Evolutionary conservation across 129 eudicot species (phyloP), one percentile per base, ranked within the genome.

Genomic region (Flaveria bidentis): DNA sequence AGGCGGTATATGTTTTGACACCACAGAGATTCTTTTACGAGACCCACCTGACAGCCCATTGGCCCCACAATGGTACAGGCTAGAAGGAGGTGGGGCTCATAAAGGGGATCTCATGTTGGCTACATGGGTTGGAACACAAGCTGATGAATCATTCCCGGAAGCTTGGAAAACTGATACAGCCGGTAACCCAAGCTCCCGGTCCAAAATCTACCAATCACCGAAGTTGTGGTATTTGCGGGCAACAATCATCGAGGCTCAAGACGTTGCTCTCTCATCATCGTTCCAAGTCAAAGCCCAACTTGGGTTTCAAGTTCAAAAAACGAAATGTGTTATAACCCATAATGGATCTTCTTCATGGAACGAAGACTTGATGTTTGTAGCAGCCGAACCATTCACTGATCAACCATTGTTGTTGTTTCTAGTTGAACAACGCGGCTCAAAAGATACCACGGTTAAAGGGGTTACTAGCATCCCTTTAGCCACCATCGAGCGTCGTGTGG

Each of bases 61-160:
- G 86, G 98, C 98, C 77, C 93, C 98, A n/a, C 97, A 94, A 33
- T 94, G 98, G 98, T 94, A 94, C 76, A 84, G 98, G 60, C 87
- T 94, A 7, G 98, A 94, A 73, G 97, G 97, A 36, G 96, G 97
- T 60, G 96, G 96, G 72, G 89, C 91, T 74, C 93, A 88, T 50
- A 76, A 75, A 64, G 93, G 93, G 0, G 97, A 94, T 79, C 88
- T 94, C 55, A 94, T 94, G 98, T 86, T 94, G 46, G 98, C 98
- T 65, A 87, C 98, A 47, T 94, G 98, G 98, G 81, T 94, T 0
- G 98, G 98, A 5, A 94, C 97, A 15, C 98, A 94, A 80, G 98
- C 98, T 13, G 98, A 94, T 23, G 98, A 94, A 58, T 94, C 98
- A 0, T 94, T 91, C 64, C 87, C 97, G 0, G 96, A 94, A 23